These are phyloP conservation scores for Cystobasidium sp. DNA, from an alignment of 1,284 basidiomycete genomes.

Conservation along the genomic window DNA sequence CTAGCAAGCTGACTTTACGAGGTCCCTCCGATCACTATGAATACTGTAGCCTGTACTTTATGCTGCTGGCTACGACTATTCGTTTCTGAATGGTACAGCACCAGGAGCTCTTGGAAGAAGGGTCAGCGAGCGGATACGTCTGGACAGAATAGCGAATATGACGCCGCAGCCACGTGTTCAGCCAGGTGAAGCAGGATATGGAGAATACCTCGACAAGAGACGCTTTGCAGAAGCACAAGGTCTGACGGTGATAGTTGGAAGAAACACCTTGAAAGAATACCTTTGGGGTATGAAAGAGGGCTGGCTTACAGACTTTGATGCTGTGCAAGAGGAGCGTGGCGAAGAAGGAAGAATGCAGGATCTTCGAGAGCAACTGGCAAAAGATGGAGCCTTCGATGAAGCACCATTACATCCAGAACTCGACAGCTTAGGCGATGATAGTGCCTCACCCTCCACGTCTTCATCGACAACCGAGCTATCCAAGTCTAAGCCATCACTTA, in stretches of 20 bases:
- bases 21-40: conserved; percentile 25
- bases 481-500: conserved; percentile 2
- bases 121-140: conserved; percentile 74
- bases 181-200: conserved; percentile 57
- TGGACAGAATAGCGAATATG: conserved; percentile 55
- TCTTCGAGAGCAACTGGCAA: conserved; percentile 56
- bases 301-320: conserved; percentile 57
- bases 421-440: not conserved
- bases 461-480: no score
- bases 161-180: conserved; percentile 29
- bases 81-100: conserved; percentile 76
- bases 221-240: conserved; percentile 61
- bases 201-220: conserved; percentile 66
- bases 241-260: conserved; percentile 71
- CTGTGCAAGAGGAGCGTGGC: conserved; percentile 49
- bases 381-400: conserved; percentile 38
- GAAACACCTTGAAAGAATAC: conserved; percentile 92
- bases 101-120: conserved; percentile 80
- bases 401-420: not conserved
- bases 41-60: conserved; percentile 88
- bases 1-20: not conserved
- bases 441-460: not conserved
- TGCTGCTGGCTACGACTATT: conserved; percentile 91
- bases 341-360: conserved; percentile 58
- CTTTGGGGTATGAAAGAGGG: conserved; percentile 82